Evolutionary conservation across 2,329 filamentous ascomycete genomes (phyloP).

Genomic region (Cordyceps cicadae): DNA sequence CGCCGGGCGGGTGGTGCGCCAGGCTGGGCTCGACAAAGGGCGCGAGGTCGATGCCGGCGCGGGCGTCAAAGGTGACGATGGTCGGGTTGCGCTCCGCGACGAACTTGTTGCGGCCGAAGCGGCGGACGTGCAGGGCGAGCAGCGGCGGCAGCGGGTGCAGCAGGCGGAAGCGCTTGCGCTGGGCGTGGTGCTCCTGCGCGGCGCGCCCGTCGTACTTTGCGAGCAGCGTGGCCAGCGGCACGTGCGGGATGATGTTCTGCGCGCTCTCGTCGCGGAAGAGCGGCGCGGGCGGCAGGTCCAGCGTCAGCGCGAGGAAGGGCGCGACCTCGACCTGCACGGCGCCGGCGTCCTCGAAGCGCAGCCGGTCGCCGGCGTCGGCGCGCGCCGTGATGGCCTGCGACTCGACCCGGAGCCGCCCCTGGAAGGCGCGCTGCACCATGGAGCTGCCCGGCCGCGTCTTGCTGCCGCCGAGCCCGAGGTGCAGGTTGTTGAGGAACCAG

Average conservation of each 20-base stretch:
- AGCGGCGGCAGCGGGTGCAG: slow-evolving; percentile 86
- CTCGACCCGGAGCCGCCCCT: slow-evolving; percentile 85
- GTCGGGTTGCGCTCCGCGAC: slow-evolving; percentile 93
- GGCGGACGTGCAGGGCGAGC: slow-evolving; percentile 90
- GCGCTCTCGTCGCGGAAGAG: slow-evolving; percentile 94
- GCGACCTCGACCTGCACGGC: slow-evolving; percentile 67
- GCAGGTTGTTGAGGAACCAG: slow-evolving; percentile 96
- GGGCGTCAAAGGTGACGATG: slow-evolving; percentile 90
- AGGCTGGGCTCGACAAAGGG: slow-evolving; percentile 90
- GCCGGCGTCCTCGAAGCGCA: slow-evolving; percentile 88
- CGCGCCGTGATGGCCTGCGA: slow-evolving; percentile 89
- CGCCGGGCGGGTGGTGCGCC: slow-evolving; percentile 56
- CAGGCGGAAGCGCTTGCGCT: slow-evolving; percentile 81
- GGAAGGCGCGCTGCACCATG: slow-evolving; percentile 87
- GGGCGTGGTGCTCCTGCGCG: slow-evolving; percentile 80
- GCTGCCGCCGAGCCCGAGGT: slow-evolving; percentile 82
- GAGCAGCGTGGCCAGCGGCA: slow-evolving; percentile 73
- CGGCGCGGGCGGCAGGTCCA: slow-evolving; percentile 85
- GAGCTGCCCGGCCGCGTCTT: slow-evolving; percentile 77
- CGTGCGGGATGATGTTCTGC: slow-evolving; percentile 92
- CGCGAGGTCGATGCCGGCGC: slow-evolving; percentile 68
- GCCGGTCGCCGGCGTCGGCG: slow-evolving; percentile 74
- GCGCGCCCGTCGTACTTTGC: slow-evolving; percentile 86
- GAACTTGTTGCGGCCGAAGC: slow-evolving; percentile 95
- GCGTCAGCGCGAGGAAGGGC: slow-evolving; percentile 83